phyloP scores from a whole-genome alignment of 768 basidiomycete genomes.

The Mrakia hoshinonis region DNA sequence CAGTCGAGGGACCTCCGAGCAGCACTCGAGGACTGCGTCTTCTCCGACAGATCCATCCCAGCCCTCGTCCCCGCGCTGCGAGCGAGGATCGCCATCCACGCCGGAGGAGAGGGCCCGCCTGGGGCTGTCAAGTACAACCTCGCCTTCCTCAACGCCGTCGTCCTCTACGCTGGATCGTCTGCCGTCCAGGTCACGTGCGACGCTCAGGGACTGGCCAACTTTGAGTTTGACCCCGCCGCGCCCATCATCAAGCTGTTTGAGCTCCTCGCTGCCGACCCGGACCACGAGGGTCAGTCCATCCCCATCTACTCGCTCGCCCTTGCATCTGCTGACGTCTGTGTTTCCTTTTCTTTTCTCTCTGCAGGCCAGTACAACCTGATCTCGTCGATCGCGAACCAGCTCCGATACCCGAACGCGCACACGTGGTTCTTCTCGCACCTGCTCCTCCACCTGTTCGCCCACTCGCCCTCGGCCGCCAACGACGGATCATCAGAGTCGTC shows the following conservation, averaged over 20 bases:
- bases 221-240: constrained; percentile 70
- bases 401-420: constrained; percentile 96
- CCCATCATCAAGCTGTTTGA: constrained; percentile 47
- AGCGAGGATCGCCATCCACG: constrained; percentile 62
- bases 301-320: background rate
- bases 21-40: constrained; percentile 73
- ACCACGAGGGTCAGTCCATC: constrained; percentile 68
- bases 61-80: constrained; percentile 22
- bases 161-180: constrained; percentile 91
- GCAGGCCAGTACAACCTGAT: constrained; percentile 90
- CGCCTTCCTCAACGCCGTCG: constrained; percentile 81
- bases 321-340: constrained; percentile 19
- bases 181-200: constrained; percentile 60
- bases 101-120: constrained; percentile 68
- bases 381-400: constrained; percentile 83
- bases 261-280: constrained; percentile 71
- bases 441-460: constrained; percentile 78
- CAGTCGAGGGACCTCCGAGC: constrained; percentile 68
- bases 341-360: background rate
- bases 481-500: constrained; percentile 18
- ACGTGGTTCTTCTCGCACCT: constrained; percentile 96
- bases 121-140: constrained; percentile 58
- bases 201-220: constrained; percentile 56
- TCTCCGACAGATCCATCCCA: constrained; percentile 17
- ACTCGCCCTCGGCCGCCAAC: constrained; percentile 48